Evolutionary conservation across 1,284 basidiomycete species (phyloP), one percentile per base, ranked within the genome.

Genomic region (Exobasidium rhododendri): DNA sequence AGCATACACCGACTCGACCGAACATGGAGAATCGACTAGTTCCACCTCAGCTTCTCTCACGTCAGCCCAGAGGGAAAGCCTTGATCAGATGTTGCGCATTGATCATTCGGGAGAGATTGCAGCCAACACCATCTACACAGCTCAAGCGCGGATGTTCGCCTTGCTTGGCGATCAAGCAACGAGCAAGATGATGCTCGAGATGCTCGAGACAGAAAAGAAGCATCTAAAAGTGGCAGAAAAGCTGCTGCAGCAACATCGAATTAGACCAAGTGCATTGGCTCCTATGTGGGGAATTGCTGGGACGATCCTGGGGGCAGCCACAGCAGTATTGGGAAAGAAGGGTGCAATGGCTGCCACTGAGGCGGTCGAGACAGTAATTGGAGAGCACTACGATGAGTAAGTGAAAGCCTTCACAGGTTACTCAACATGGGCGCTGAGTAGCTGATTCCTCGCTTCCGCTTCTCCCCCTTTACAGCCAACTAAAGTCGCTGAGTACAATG

Each of bases 341-440:
- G 92, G 92, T 5, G 93, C 94, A 0, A 97, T 97, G 94, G 94
- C 94, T 1, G 97, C 93, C 73, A 97, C 94, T 0, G 94, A 97
- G 80, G 94, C 94, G 0, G 93, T 97, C 3, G 94, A 97, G 81
- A 97, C 92, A 0, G 92, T 93, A 54, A 97, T 97, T 60, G 94
- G 94, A 29, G 94, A 97, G 80, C 94, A 97, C 79, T 97, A 97
- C 74, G 92, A 97, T 80, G 92, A 97, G 93, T 94, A 79, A 80
- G 91, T 73, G 4, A 11, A 6, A 28, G 11, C 26, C 44, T 13
- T 35, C 46, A 17, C n/a, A 43, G 10, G 10, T 10, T 43, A 43
- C 40, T 43, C n/a, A 10, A 11, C n/a, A n/a, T n/a, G n/a, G n/a
- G 40, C 10, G 40, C n/a, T 43, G 11, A 43, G 10, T 43, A 43